Percentiles rank a stretch among this genome's conserved stretches.
These are phyloP conservation scores for Microstegium vimineum DNA, from an alignment of 176 grass and related monocot genomes.

Conservation along the genomic window DNA sequence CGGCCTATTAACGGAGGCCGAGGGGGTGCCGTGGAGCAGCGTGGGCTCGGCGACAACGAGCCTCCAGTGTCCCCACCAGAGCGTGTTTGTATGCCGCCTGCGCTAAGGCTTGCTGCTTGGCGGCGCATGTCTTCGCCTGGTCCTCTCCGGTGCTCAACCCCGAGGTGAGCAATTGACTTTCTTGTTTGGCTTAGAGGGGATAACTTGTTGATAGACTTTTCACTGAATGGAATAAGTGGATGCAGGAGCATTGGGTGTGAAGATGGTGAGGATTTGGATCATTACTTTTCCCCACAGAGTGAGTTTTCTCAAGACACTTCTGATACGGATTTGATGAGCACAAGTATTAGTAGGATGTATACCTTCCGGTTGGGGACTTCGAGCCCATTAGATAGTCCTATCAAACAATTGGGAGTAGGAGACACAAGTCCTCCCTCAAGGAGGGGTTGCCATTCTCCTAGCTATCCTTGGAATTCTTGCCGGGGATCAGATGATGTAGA, in stretches of 20 bases:
- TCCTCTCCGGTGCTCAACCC: conserved; percentile 37
- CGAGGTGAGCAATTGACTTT: conserved; percentile 39
- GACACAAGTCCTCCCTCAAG: conserved; percentile 55
- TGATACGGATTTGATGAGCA: conserved; percentile 68
- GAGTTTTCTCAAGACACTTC: conserved; percentile 67
- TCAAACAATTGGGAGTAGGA: conserved; percentile 39
- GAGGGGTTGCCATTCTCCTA: conserved; percentile 31
- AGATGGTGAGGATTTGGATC: conserved; percentile 52
- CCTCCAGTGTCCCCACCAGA: conserved; percentile 26
- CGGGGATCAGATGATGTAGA: conserved; percentile 35
- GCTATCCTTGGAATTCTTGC: conserved; percentile 39
- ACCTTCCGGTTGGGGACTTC: conserved; percentile 58
- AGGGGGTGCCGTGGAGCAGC: conserved; percentile 31
- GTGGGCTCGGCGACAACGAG: background rate
- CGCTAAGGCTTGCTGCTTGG: conserved; percentile 21
- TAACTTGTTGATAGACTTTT: background rate
- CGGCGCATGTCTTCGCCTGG: conserved; percentile 36
- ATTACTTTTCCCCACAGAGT: conserved; percentile 65
- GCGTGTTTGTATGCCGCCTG: conserved; percentile 27
- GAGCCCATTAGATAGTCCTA: conserved; percentile 59
- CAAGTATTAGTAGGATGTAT: conserved; percentile 53
- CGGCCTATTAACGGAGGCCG: conserved; percentile 53
- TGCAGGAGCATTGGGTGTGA: conserved; percentile 62
- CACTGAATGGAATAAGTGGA: conserved; percentile 22
- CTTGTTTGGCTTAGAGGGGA: background rate